Conservation (phyloP, 805 yeast species). For the Suhomyces pyralidae region DNA sequence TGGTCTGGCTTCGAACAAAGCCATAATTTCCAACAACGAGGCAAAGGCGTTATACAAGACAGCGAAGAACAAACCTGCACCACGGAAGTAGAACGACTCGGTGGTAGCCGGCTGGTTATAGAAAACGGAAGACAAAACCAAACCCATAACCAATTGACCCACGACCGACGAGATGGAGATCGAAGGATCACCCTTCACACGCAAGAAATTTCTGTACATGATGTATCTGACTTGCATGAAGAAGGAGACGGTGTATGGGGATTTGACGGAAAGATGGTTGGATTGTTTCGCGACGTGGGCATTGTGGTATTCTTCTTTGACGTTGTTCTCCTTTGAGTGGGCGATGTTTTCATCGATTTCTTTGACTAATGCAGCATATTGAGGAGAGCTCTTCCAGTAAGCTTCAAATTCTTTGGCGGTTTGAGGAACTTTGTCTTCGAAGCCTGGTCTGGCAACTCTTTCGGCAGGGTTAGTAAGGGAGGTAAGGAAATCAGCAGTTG, state of each 20-base stretch:
- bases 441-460: conserved; percentile 43
- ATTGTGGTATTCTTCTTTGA: conserved; percentile 18
- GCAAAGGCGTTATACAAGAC: conserved; percentile 61
- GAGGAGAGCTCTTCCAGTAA: conserved; percentile 46
- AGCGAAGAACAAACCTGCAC: conserved; percentile 67
- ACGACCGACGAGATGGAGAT: conserved; percentile 40
- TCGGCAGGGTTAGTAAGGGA: conserved; percentile 54
- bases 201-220: conserved; percentile 44
- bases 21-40: conserved; percentile 55
- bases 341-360: conserved; percentile 13
- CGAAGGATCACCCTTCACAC: conserved; percentile 50
- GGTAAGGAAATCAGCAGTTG: conserved; percentile 59
- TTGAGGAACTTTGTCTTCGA: conserved; percentile 47
- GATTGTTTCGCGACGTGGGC: conserved; percentile 23
- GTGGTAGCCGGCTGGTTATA: conserved; percentile 47
- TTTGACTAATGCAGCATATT: conserved; percentile 24
- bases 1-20: conserved; percentile 53
- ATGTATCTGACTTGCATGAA: conserved; percentile 50
- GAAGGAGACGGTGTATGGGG: conserved; percentile 56
- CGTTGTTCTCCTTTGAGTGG: conserved; percentile 8
- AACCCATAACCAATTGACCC: conserved; percentile 51
- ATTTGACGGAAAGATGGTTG: conserved; percentile 28
- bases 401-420: conserved; percentile 14
- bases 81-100: conserved; percentile 50
- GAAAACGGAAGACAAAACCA: conserved; percentile 56